Evolutionary conservation across 1,284 basidiomycete species (phyloP).

Genomic region (Papiliotrema laurentii): DNA sequence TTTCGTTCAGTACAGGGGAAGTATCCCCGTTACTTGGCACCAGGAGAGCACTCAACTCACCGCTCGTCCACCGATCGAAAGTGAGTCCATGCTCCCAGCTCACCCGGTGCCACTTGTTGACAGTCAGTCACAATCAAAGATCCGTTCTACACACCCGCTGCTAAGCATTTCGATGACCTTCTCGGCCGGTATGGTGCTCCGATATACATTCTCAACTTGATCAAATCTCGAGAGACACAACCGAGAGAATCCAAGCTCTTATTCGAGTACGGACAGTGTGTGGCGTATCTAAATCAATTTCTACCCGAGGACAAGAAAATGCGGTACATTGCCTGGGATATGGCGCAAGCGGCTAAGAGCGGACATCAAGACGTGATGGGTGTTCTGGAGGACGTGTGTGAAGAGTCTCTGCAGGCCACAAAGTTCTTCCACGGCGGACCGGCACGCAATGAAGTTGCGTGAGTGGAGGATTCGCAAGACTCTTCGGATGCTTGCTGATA

Average conservation of each 20-base stretch:
- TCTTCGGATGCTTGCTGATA: not conserved
- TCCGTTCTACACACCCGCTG: conserved; percentile 90
- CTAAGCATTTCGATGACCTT: conserved; percentile 89
- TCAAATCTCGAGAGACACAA: conserved; percentile 67
- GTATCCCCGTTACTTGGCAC: conserved; percentile 94
- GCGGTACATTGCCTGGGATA: conserved; percentile 93
- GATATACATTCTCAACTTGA: conserved; percentile 90
- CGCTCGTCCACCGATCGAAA: conserved; percentile 2
- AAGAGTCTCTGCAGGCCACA: conserved; percentile 86
- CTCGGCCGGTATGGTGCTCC: conserved; percentile 87
- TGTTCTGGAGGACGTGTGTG: conserved; percentile 90
- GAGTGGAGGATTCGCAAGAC: conserved; percentile 2
- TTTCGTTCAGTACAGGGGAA: conserved; percentile 94
- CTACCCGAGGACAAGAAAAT: conserved; percentile 80
- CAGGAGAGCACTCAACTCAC: conserved; percentile 88
- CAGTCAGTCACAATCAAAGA: conserved; percentile 81
- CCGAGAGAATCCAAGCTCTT: conserved; percentile 92
- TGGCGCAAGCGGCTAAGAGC: conserved; percentile 80
- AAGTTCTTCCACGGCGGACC: conserved; percentile 78
- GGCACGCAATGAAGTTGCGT: conserved; percentile 33
- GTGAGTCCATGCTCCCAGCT: not conserved
- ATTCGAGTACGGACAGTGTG: conserved; percentile 87
- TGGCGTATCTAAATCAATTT: conserved; percentile 92
- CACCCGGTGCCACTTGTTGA: not conserved
- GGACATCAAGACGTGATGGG: conserved; percentile 95